phyloP scores from a whole-genome alignment of 208 protist species.

The Leishmania major region DNA sequence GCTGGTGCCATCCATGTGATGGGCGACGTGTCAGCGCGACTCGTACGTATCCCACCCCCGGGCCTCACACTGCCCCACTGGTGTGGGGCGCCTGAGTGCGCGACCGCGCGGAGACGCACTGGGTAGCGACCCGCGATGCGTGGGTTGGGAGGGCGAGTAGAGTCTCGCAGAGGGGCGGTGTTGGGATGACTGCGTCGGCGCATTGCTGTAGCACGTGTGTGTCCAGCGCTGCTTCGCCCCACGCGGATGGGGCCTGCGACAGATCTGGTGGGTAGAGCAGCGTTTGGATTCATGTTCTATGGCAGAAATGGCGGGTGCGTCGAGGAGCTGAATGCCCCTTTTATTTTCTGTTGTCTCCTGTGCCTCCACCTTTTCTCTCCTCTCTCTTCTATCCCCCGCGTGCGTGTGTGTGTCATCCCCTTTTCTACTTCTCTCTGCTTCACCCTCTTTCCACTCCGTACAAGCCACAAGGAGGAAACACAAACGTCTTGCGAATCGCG shows the following conservation, averaged over 20 bases:
- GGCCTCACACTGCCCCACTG: not conserved
- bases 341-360: not conserved
- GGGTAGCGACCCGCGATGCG: not conserved
- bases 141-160: not conserved
- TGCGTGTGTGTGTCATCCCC: not conserved
- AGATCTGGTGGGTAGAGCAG: not conserved
- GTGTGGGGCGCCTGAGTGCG: not conserved
- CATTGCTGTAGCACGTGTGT: not conserved
- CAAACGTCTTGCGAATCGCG: too few species aligned
- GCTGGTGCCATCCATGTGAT: not conserved
- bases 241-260: not conserved
- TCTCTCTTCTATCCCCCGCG: not conserved
- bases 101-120: not conserved
- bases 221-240: not conserved
- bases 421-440: slow-evolving; percentile 14
- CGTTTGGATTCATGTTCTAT: not conserved
- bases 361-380: not conserved
- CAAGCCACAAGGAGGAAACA: not conserved
- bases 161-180: not conserved
- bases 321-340: not conserved
- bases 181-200: not conserved
- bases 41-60: not conserved
- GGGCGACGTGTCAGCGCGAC: not conserved
- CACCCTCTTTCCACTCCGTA: not conserved
- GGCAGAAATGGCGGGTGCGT: not conserved